phyloP scores from a whole-genome alignment of 2,329 filamentous ascomycete genomes.

The Arthroderma sp. region DNA sequence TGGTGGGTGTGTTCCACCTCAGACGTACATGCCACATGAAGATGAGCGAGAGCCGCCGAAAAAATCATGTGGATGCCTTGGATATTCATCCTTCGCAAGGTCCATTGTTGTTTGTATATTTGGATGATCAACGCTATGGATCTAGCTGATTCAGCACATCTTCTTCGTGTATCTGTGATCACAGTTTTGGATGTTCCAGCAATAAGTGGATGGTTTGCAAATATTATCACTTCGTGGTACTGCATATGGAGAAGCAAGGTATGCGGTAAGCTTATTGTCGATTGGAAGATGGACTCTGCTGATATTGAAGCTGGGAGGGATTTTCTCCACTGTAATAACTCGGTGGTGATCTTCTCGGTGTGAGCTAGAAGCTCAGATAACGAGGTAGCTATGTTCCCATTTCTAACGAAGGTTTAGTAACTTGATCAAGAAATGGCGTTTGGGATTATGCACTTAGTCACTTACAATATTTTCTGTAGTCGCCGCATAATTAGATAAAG shows the following conservation, averaged over 20 bases:
- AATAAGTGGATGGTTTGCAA: conserved; percentile 13
- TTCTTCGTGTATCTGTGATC: neutral
- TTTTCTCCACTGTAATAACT: conserved; percentile 7
- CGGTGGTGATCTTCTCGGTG: conserved; percentile 6
- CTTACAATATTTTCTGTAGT: conserved; percentile 11
- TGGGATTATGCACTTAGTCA: neutral
- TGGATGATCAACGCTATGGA: conserved; percentile 6
- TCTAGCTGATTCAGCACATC: conserved; percentile 7
- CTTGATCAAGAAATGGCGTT: too few relatives aligned
- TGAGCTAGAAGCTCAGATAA: conserved; percentile 7
- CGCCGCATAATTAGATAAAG: conserved; percentile 9
- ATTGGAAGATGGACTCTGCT: conserved; percentile 1
- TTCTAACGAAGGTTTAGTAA: conserved; percentile 2
- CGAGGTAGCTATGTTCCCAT: conserved; percentile 7
- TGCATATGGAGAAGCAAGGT: conserved; percentile 11
- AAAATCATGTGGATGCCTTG: conserved; percentile 12
- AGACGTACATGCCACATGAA: conserved; percentile 11
- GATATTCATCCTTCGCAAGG: conserved; percentile 11
- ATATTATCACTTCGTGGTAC: conserved; percentile 11
- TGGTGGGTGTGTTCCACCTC: neutral
- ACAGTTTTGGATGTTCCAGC: conserved; percentile 1
- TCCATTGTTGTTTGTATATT: conserved; percentile 9
- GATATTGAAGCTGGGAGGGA: conserved; percentile 7
- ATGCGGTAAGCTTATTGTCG: conserved; percentile 10
- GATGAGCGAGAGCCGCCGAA: conserved; percentile 10